Conservation (phyloP, 164 flowering plant species). For the Berberis thunbergii region DNA sequence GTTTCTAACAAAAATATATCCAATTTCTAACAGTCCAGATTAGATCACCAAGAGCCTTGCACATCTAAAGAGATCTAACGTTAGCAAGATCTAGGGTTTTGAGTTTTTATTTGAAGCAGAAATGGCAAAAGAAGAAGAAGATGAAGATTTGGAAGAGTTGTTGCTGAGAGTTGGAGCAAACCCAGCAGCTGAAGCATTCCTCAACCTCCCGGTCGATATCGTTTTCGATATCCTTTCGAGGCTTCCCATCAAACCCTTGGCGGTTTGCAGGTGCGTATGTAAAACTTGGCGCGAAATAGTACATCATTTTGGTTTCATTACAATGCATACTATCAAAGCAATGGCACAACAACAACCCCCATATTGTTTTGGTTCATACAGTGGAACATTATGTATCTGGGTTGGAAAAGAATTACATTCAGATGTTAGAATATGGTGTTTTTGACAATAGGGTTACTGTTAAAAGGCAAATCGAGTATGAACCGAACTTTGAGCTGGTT, state of each 20-base stretch:
- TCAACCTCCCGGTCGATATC: neutral
- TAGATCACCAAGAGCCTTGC: no score
- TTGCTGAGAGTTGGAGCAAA: no score
- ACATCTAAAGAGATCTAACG: no score
- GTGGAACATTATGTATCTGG: neutral
- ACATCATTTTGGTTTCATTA: neutral
- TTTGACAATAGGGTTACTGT: neutral
- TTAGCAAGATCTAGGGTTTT: no score
- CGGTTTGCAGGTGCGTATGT: neutral
- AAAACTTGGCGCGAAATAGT: neutral
- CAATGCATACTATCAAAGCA: neutral
- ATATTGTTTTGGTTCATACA: neutral
- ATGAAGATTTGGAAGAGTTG: no score
- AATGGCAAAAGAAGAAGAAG: no score
- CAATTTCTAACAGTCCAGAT: no score
- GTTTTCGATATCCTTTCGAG: neutral
- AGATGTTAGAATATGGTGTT: neutral
- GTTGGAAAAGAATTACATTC: neutral
- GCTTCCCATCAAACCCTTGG: neutral
- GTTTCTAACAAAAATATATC: no score
- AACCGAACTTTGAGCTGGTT: neutral
- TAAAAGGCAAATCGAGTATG: neutral
- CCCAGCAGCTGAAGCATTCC: neutral
- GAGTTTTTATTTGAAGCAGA: no score
- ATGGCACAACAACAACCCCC: neutral